A percentile compares a stretch with the other conserved stretches of the same genome.
These are phyloP conservation scores for Penicillium sp. DNA, from an alignment of 2,329 filamentous ascomycete genomes.

Conservation along the genomic window DNA sequence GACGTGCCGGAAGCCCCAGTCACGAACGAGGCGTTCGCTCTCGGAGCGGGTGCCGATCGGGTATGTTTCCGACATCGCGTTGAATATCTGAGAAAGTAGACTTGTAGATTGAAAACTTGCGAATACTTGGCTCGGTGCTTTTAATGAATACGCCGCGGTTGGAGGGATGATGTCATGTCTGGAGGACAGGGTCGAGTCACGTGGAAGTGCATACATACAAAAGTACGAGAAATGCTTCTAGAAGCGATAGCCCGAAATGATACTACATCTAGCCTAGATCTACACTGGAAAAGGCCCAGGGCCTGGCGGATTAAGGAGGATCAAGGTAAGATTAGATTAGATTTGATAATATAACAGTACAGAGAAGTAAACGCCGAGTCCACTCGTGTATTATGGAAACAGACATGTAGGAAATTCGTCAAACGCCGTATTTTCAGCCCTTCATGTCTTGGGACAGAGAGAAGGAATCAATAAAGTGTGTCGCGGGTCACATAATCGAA, in stretches of 20 bases:
- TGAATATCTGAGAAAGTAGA: not conserved
- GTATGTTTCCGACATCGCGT: conserved; percentile 31
- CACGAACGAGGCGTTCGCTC: conserved; percentile 54
- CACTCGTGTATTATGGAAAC: conserved; percentile 3
- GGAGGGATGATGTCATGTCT: conserved; percentile 6
- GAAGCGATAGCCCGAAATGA: not conserved
- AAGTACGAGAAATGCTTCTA: conserved; percentile 1
- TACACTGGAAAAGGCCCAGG: not conserved
- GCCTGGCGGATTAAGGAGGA: not conserved
- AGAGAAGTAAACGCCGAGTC: not conserved
- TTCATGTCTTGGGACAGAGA: not conserved
- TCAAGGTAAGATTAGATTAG: not conserved
- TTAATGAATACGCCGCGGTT: not conserved
- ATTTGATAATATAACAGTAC: not conserved
- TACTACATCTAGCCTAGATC: not conserved
- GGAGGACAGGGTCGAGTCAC: not conserved
- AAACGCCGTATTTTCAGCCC: not conserved
- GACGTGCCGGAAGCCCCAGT: conserved; percentile 60
- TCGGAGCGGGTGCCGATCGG: conserved; percentile 40
- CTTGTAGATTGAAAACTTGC: not conserved
- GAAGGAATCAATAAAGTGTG: not conserved
- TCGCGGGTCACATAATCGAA: not conserved
- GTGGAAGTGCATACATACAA: not conserved
- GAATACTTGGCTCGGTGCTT: not conserved
- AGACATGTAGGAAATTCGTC: not conserved